Evolutionary conservation across 768 basidiomycete species (phyloP), one percentile per base, ranked within the genome.

Genomic region (Lactarius akahatsu): DNA sequence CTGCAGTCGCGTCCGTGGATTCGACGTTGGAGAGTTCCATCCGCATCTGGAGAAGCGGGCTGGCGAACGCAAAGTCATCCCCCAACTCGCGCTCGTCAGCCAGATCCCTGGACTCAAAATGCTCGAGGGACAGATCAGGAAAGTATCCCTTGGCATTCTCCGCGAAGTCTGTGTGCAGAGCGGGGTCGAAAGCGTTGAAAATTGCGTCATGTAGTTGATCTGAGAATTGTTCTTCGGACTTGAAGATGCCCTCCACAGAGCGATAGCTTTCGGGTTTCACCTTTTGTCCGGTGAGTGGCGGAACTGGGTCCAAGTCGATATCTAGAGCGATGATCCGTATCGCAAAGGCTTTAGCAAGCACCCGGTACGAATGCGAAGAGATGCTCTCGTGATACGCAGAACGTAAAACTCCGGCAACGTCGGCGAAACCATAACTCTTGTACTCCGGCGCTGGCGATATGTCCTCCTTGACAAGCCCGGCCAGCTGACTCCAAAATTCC

Each of bases 361-460:
- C 85, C 13, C 88, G 86, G 72, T 93, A 90, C 5, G 88, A 81
- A 73, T 91, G 86, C 32, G 76, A 73, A 16, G 85, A 82, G 16
- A 91, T 83, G 0, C 82, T 81, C 36, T 86, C 86, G 61, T 92
- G 86, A 30, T 85, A 77, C 50, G 79, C 79, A 0, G 87, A 85
- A 61, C 81, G 83, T 28, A 76, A 78, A 28, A 77, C 72, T n/a
- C 80, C 85, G 70, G 86, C 86, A 10, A 82, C 65, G 5, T 78
- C 67, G 7, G 81, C 72, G 57, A 82, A 82, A n/a, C 80, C 76
- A 4, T 82, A 80, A 0, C 83, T 83, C 32, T 81, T 79, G 71
- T 87, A 89, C 64, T 89, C 86, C 18, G 93, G 91, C 45, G 83
- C 79, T 0, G 90, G 89, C 2, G 90, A 90, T 6, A 95, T 77